Base-by-base conservation (phyloP, 495 filamentous ascomycete species). In the Haplographium delicatum region DNA sequence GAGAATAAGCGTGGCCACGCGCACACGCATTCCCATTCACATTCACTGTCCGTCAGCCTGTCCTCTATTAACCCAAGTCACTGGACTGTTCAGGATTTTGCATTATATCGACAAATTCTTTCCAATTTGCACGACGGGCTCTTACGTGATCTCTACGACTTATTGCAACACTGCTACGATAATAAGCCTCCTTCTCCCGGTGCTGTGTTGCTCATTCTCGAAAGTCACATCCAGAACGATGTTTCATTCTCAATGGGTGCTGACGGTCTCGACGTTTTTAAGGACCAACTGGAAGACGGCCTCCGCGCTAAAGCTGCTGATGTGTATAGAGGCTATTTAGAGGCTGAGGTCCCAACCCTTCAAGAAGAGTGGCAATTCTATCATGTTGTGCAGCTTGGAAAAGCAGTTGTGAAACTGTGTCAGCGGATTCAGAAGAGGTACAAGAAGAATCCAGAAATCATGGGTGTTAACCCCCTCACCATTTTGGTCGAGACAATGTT, bases 401-500 rank as follows among this genome's bases (percentile, higher is more conserved):
- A 95, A 62, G 78, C 84, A 1, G 86, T 96, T 3, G 80, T 88
- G 8, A 86, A 84, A 54, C 75, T 96, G 20, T 84, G 82, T 22
- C 80, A 91, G 54, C 88, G 81, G 65, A 91, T 95, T 53, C 83
- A 89, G 68, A 97, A 96, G 66, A 81, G 94, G 19, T 99, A 91
- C 66, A 77, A 79, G 49, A 91, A 86, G 51, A 95, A 86, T 51
- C 89, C 89, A 1, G 85, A 88, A 39, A 83, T 97, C 47, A 84
- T 96, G 84, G 91, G 89, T 15, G 89, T 93, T 15, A 89, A 88
- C 53, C 91, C 91, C 5, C 76, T 91, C 54, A 80, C 75, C 35
- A 86, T 89, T 11, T 70, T 96, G 18, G 82, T 96, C 15, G 80
- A 84, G 54, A 86, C 86, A 30, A 82, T 91, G 38, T 84, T 96